These are phyloP conservation scores for Leishmania tropica DNA, from an alignment of 208 protist genomes.

Conservation along the genomic window DNA sequence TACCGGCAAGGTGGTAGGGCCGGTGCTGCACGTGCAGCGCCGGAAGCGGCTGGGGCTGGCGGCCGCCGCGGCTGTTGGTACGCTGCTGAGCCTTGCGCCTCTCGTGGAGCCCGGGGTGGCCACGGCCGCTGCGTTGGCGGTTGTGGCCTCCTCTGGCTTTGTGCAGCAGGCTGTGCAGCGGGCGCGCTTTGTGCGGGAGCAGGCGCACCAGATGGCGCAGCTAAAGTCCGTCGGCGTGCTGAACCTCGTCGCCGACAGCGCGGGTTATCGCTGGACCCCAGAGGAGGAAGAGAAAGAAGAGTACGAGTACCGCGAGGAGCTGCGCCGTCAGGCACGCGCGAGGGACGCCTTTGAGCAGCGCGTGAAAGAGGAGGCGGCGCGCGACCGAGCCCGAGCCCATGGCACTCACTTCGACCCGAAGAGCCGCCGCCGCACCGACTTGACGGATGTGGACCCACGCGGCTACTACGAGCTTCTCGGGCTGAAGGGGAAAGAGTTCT, in stretches of 20 bases:
- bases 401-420: conserved; percentile 65
- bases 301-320: conserved; percentile 91
- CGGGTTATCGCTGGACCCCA: conserved; percentile 82
- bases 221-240: conserved; percentile 77
- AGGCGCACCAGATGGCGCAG: conserved; percentile 58
- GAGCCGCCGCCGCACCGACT: conserved; percentile 74
- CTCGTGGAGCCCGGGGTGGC: conserved; percentile 67
- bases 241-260: conserved; percentile 79
- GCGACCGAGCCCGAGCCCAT: conserved; percentile 56
- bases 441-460: conserved; percentile 82
- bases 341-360: conserved; percentile 79
- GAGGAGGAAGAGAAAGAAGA: conserved; percentile 85
- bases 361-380: conserved; percentile 82
- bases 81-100: conserved; percentile 55
- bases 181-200: conserved; percentile 47
- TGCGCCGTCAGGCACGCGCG: conserved; percentile 67
- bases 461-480: conserved; percentile 88
- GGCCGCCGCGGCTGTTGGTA: conserved; percentile 29
- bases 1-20: conserved; percentile 84
- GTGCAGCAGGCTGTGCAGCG: conserved; percentile 35
- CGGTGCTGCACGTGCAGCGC: conserved; percentile 63
- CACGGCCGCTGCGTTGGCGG: conserved; percentile 57
- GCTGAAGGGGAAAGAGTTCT: conserved; percentile 75
- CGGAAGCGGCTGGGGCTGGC: conserved; percentile 28
- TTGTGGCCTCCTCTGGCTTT: conserved; percentile 39